Percentiles rank a stretch among this genome's conserved stretches.
These are phyloP conservation scores for Cyberlindnera petersonii DNA, from an alignment of 805 yeast species.

Conservation along the genomic window DNA sequence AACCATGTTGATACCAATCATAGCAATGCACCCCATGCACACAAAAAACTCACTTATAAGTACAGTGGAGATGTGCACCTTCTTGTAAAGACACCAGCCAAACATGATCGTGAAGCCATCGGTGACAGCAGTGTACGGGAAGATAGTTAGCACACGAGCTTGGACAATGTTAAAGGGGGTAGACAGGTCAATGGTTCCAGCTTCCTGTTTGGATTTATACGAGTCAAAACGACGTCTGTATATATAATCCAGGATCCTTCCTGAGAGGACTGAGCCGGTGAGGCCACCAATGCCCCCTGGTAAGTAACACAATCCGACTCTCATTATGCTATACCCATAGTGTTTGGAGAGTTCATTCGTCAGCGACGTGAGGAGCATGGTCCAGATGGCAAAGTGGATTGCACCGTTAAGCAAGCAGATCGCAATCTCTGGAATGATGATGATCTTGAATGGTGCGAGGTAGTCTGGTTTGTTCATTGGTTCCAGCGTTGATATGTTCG, in stretches of 20 bases:
- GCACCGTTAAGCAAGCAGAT: slow-evolving; percentile 54
- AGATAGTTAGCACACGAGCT: slow-evolving; percentile 48
- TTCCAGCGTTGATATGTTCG: slow-evolving; percentile 30
- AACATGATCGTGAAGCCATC: slow-evolving; percentile 44
- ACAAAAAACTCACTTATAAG: slow-evolving; percentile 53
- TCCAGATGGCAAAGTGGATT: slow-evolving; percentile 66
- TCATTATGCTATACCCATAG: slow-evolving; percentile 49
- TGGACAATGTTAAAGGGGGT: slow-evolving; percentile 48
- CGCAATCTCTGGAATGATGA: slow-evolving; percentile 41
- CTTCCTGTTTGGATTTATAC: slow-evolving; percentile 16
- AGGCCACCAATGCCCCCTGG: slow-evolving; percentile 71
- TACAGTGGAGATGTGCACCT: slow-evolving; percentile 7
- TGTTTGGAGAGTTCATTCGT: slow-evolving; percentile 47
- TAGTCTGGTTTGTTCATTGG: slow-evolving; percentile 26
- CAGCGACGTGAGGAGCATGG: slow-evolving; percentile 61
- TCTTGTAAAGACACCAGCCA: slow-evolving; percentile 69
- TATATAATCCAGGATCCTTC: slow-evolving; percentile 49
- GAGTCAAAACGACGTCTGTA: slow-evolving; percentile 9
- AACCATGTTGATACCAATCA: slow-evolving; percentile 56
- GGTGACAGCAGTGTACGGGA: slow-evolving; percentile 40
- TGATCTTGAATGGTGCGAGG: slow-evolving; percentile 40
- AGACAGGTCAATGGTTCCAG: slow-evolving; percentile 23
- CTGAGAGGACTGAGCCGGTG: slow-evolving; percentile 54
- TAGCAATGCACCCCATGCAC: slow-evolving; percentile 54
- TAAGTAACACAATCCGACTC: slow-evolving; percentile 70